These are phyloP conservation scores for Candida yuanshanica DNA, from an alignment of 805 yeast genomes.

Conservation along the genomic window DNA sequence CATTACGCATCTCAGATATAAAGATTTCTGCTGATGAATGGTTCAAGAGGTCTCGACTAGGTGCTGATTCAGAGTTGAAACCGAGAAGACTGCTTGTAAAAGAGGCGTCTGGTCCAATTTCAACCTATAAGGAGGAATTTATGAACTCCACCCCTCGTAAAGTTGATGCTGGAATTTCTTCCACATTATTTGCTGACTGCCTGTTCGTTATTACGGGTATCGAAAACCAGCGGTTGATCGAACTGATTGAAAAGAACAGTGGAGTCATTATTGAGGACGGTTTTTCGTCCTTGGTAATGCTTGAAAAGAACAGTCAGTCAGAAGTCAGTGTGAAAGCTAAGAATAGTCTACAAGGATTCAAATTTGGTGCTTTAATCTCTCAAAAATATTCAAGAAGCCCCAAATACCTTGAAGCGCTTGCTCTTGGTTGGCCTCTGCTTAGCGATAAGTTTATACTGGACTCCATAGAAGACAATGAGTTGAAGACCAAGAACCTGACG, in stretches of 20 bases:
- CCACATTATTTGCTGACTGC: conserved; percentile 28
- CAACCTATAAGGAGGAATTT: conserved; percentile 11
- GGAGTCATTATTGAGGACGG: conserved; percentile 34
- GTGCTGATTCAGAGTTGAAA: conserved; percentile 8
- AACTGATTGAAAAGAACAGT: conserved; percentile 37
- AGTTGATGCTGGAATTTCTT: background rate
- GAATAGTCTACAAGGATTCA: conserved; percentile 20
- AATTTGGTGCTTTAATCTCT: conserved; percentile 58
- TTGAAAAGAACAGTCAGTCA: conserved; percentile 4
- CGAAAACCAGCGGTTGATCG: conserved; percentile 16
- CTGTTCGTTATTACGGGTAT: conserved; percentile 36
- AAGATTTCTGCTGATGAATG: conserved; percentile 30
- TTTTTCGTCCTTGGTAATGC: conserved; percentile 24
- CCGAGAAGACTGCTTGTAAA: conserved; percentile 10
- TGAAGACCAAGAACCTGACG: conserved; percentile 34
- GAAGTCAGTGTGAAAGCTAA: conserved; percentile 5
- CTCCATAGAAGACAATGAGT: conserved; percentile 30
- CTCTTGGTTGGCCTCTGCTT: conserved; percentile 83
- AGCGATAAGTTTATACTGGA: conserved; percentile 52
- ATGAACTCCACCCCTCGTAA: conserved; percentile 7
- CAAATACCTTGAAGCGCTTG: conserved; percentile 71
- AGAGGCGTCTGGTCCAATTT: conserved; percentile 6
- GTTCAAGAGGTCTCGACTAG: conserved; percentile 28
- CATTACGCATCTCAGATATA: conserved; percentile 25
- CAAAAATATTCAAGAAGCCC: conserved; percentile 55